Evolutionary conservation across 768 basidiomycete genomes (phyloP).

Genomic region (Phylloporus scabripes): DNA sequence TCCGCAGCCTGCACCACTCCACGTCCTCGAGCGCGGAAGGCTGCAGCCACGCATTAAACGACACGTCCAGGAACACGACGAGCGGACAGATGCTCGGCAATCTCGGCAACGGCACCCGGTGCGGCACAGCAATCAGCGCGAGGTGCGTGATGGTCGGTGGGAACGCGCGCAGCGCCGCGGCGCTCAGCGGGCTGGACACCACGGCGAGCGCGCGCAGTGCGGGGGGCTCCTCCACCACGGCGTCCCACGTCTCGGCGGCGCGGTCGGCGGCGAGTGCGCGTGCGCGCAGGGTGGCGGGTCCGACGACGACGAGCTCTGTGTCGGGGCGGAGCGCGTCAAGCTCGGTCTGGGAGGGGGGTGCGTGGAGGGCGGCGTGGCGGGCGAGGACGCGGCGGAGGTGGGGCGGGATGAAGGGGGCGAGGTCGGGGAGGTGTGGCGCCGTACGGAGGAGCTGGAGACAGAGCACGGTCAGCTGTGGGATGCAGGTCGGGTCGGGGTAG

Average conservation of each 20-base stretch:
- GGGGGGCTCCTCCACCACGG: no score
- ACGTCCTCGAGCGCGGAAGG: slow-evolving; percentile 39
- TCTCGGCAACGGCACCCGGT: slow-evolving; percentile 47
- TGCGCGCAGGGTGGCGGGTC: no score
- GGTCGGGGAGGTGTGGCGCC: slow-evolving; percentile 41
- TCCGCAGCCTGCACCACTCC: slow-evolving; percentile 53
- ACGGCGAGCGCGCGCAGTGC: no score
- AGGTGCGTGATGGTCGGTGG: slow-evolving; percentile 61
- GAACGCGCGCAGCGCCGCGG: no score
- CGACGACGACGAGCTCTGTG: no score
- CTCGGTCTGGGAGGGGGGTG: slow-evolving; percentile 46
- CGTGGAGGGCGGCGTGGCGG: slow-evolving; percentile 51
- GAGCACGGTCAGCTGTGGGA: slow-evolving; percentile 52
- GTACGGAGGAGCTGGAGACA: slow-evolving; percentile 49
- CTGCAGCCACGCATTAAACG: slow-evolving; percentile 52
- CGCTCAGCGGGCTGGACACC: no score
- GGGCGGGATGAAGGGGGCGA: slow-evolving; percentile 48
- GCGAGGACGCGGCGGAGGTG: slow-evolving; percentile 58
- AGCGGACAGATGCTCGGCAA: slow-evolving; percentile 57
- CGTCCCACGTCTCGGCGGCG: no score
- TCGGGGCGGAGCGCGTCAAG: slow-evolving; percentile 51
- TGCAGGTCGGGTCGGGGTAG: slow-evolving; percentile 7
- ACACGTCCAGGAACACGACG: slow-evolving; percentile 60
- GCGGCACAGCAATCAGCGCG: slow-evolving; percentile 40
- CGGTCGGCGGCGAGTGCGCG: no score